Base-by-base conservation (phyloP, 495 filamentous ascomycete genomes). In the Daldinia grandis region DNA sequence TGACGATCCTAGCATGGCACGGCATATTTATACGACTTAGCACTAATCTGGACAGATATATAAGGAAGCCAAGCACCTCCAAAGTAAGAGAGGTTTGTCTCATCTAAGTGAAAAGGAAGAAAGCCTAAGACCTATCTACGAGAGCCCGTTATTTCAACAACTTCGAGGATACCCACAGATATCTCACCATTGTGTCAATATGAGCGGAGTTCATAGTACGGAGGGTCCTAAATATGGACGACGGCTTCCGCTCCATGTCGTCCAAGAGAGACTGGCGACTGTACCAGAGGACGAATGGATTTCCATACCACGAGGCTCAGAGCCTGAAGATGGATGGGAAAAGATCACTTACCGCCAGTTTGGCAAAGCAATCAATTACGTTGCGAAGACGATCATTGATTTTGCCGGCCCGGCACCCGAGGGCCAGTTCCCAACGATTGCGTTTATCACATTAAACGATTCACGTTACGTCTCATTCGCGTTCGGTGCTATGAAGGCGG, bases 281-380 rank as follows among this genome's bases (percentile, higher is more conserved):
- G 72, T 76, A 3, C 84, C 86, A 0, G 67, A 80, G 1, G 61
- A 66, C 5, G 74, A 81, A 42, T 86, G 77, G 68, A 73, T 81
- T 15, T 74, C 76, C 10, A 76, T 86, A 54, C 61, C 61, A 5
- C 33, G 47, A 50, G 19, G 54, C 17, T 38, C 47, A 7, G 49
- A 64, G 9, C 53, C 82, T 2, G 64, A 74, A 12, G 78, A 87
- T 59, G 87, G 86, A 1, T 87, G 83, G 76, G 76, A 74, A n/a
- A 38, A 74, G 3, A 69, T 89, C 57, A 84, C 78, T 5, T 83
- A 84, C 63, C 38, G 51, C 5, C 70, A 80, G 3, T 74, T 87
- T 19, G 81, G 82, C 27, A 79, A 80, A 57, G 86, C 83, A 14
- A 76, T 88, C 40, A 85, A 89, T 65, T 76, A 76, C 8, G 66